A percentile compares a stretch with the other conserved stretches of the same genome.
These are phyloP conservation scores for Zygnema cylindricum DNA, from an alignment of 139 green algal species.

Conservation along the genomic window DNA sequence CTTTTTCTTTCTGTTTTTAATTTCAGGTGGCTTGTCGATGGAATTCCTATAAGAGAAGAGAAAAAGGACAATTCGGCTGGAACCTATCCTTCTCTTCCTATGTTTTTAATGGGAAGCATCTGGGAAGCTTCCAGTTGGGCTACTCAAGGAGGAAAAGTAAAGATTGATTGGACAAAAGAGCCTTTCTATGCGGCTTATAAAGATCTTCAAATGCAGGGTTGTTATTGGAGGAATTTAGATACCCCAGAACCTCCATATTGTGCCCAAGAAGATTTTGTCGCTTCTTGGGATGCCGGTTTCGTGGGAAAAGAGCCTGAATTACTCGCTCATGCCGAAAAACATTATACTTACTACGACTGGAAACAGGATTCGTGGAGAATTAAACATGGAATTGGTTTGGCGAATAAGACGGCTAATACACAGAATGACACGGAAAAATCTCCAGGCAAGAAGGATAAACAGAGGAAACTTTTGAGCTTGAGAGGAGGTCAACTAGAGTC, in stretches of 20 bases:
- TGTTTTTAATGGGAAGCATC: conserved; percentile 21
- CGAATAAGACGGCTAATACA: neutral
- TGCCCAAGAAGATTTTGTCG: neutral
- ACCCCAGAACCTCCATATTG: neutral
- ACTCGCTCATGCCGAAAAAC: neutral
- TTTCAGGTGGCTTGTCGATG: conserved; percentile 40
- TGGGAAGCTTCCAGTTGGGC: conserved; percentile 45
- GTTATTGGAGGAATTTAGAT: conserved; percentile 26
- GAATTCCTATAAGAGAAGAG: conserved; percentile 24
- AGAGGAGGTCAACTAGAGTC: neutral
- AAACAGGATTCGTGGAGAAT: neutral
- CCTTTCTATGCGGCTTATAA: conserved; percentile 4
- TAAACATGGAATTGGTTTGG: neutral
- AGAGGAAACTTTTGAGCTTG: neutral
- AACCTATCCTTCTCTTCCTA: neutral
- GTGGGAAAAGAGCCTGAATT: neutral
- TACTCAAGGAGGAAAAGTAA: neutral
- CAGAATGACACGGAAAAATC: neutral
- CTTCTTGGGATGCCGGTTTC: neutral
- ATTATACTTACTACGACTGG: neutral
- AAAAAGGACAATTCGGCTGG: conserved; percentile 10
- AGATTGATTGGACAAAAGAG: conserved; percentile 1
- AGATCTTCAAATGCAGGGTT: conserved; percentile 8
- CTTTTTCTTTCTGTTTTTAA: conserved; percentile 8
- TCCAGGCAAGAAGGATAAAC: neutral